Conservation (phyloP, 176 grass and related monocot species). For the Ensete glaucum region DNA sequence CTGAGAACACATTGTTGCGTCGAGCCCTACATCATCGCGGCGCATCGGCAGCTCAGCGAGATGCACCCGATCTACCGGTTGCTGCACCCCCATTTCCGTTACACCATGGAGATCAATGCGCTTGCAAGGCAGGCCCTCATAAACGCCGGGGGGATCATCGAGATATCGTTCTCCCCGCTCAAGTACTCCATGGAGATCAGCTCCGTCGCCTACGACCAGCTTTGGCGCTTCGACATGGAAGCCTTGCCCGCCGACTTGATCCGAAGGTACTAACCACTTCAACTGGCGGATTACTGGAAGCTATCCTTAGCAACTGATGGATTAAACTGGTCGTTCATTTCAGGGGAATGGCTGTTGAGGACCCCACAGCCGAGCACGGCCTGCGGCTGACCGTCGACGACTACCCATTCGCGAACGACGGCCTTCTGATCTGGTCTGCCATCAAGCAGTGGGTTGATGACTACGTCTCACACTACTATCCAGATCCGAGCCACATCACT, state of each 20-base stretch:
- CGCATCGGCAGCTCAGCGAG: slow-evolving; percentile 65
- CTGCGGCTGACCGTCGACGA: slow-evolving; percentile 46
- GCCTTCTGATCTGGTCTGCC: slow-evolving; percentile 64
- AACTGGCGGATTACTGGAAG: no score
- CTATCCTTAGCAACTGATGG: no score
- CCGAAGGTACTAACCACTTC: slow-evolving; percentile 19
- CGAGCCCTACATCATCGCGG: slow-evolving; percentile 76
- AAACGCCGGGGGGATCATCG: slow-evolving; percentile 57
- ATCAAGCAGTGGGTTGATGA: slow-evolving; percentile 49
- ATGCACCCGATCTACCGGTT: slow-evolving; percentile 73
- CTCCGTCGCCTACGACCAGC: slow-evolving; percentile 51
- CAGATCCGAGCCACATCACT: slow-evolving; percentile 5
- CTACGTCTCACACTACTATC: slow-evolving; percentile 64
- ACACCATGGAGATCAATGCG: slow-evolving; percentile 80
- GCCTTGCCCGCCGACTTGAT: slow-evolving; percentile 62
- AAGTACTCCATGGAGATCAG: slow-evolving; percentile 73
- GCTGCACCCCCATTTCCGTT: slow-evolving; percentile 67
- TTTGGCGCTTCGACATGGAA: slow-evolving; percentile 83
- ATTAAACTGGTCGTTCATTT: no score
- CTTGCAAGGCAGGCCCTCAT: slow-evolving; percentile 43
- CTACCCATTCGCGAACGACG: slow-evolving; percentile 89
- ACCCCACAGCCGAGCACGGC: slow-evolving; percentile 44
- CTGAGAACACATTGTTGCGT: slow-evolving; percentile 60
- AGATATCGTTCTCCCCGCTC: slow-evolving; percentile 50
- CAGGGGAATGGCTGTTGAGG: slow-evolving; percentile 74